Conservation (phyloP, 2,329 filamentous ascomycete genomes). For the Scleromitrula shiraiana region DNA sequence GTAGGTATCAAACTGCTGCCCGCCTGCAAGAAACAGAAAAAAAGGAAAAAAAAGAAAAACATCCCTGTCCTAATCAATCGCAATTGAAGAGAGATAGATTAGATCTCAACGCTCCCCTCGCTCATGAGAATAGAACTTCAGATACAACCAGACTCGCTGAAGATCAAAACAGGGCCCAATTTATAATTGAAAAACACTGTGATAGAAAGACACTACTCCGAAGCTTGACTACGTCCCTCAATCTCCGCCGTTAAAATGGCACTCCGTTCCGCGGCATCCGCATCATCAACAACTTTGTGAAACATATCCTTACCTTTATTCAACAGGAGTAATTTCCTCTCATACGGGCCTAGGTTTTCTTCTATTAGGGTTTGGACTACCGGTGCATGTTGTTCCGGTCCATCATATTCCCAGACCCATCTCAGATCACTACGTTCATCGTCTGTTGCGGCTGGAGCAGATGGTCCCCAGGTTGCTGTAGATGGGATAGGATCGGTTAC, state of each 20-base stretch:
- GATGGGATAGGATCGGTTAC: slow-evolving; percentile 32
- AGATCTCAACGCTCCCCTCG: not conserved
- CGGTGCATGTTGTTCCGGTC: slow-evolving; percentile 36
- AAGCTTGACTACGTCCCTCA: not conserved
- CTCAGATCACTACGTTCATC: slow-evolving; percentile 28
- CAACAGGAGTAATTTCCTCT: slow-evolving; percentile 40
- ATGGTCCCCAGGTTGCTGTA: slow-evolving; percentile 21
- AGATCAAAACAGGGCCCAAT: not conserved
- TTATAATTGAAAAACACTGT: slow-evolving; percentile 6
- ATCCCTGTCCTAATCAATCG: too few relatives aligned
- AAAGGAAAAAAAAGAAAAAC: not conserved
- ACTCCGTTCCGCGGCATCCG: slow-evolving; percentile 1
- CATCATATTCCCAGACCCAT: slow-evolving; percentile 49
- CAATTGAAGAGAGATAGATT: too few relatives aligned
- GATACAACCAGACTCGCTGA: not conserved
- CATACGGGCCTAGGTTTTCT: slow-evolving; percentile 46
- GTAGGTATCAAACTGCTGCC: too few relatives aligned
- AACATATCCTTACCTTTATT: slow-evolving; percentile 24
- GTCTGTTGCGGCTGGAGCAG: slow-evolving; percentile 19
- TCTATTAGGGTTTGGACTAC: slow-evolving; percentile 40
- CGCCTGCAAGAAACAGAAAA: too few relatives aligned
- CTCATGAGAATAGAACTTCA: too few relatives aligned
- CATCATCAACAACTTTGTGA: slow-evolving; percentile 7
- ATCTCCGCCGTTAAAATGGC: not conserved
- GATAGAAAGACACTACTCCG: not conserved